Conservation (phyloP, 768 basidiomycete genomes). For the Guyanaporus albipodus region DNA sequence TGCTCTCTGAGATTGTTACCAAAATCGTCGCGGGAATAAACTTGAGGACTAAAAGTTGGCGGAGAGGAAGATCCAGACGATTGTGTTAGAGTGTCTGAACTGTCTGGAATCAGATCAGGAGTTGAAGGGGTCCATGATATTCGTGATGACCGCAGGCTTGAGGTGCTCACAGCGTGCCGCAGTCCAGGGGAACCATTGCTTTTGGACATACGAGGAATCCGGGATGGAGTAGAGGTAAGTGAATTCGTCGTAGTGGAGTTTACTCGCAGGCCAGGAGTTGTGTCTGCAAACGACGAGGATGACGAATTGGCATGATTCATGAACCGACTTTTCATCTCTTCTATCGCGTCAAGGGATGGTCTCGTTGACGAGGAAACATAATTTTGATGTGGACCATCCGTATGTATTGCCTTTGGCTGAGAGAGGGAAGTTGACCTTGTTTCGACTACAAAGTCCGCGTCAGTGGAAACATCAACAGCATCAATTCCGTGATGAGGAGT, state of each 20-base stretch:
- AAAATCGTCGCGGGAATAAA: constrained; percentile 10
- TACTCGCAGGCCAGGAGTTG: constrained; percentile 10
- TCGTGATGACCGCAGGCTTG: constrained; percentile 26
- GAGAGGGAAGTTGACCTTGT: constrained; percentile 9
- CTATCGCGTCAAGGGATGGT: constrained; percentile 48
- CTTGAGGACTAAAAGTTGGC: constrained; percentile 34
- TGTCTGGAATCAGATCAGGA: constrained; percentile 58
- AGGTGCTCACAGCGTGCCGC: constrained; percentile 26
- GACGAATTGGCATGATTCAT: constrained; percentile 33
- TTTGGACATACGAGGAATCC: constrained; percentile 30
- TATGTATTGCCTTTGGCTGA: constrained; percentile 4
- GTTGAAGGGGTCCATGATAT: constrained; percentile 42
- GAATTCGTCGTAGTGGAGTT: constrained; percentile 9
- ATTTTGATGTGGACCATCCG: constrained; percentile 15
- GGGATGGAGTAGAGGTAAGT: constrained; percentile 13
- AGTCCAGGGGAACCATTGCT: constrained; percentile 25
- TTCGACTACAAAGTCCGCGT: constrained; percentile 8
- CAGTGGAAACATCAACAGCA: not conserved
- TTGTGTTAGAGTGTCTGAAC: constrained; percentile 54
- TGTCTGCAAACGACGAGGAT: constrained; percentile 17
- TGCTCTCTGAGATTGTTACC: constrained; percentile 6
- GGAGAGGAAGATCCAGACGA: constrained; percentile 57
- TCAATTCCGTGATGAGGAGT: constrained; percentile 5
- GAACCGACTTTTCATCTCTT: constrained; percentile 62
- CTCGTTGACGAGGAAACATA: constrained; percentile 5